Evolutionary conservation across 2,329 filamentous ascomycete species (phyloP), one percentile per base, ranked within the genome.

Genomic region (Chaetomium strumarium): DNA sequence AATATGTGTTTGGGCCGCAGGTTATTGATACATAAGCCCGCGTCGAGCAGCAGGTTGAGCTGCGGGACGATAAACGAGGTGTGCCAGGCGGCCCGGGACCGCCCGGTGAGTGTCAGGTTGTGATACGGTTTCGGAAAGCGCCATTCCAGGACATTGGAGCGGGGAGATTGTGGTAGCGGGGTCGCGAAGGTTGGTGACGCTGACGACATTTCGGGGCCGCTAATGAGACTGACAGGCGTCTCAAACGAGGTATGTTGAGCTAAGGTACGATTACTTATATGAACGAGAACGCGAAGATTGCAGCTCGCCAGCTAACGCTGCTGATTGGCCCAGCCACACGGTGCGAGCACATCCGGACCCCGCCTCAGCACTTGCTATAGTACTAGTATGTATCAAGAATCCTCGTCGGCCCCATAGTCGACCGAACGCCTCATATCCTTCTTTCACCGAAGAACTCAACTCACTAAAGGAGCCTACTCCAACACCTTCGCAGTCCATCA

Each of bases 61-160:
- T 75, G 71, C 1, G 75, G 74, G 46, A 77, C 70, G 42, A 77
- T 64, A 53, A 77, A 77, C 5, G 73, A 76, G 2, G 75, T 77
- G 62, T 77, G 74, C 75, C 74, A 77, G 13, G 74, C 74, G 7
- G 75, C 75, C 13, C 74, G 71, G 8, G 74, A 77, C 24, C 69
- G 68, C 49, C 75, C 75, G 1, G 73, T 75, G 10, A 77, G 66
- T 4, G 72, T 65, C 50, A 67, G 67, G 44, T 73, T 68, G 46
- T 66, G 63, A 55, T 71, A 66, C 0, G 73, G 74, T 31, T 67
- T 68, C 7, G 74, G 73, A 53, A 76, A 72, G 11, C 63, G 64
- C 72, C 72, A 75, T 52, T 75, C 71, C 0, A 77, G 66, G 17
- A 75, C 62, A n/a, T 71, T 66, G 19, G 73, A 76, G 9, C 70